Conservation (phyloP, 2,329 filamentous ascomycete genomes). For the Plectosphaerella cucumerina region DNA sequence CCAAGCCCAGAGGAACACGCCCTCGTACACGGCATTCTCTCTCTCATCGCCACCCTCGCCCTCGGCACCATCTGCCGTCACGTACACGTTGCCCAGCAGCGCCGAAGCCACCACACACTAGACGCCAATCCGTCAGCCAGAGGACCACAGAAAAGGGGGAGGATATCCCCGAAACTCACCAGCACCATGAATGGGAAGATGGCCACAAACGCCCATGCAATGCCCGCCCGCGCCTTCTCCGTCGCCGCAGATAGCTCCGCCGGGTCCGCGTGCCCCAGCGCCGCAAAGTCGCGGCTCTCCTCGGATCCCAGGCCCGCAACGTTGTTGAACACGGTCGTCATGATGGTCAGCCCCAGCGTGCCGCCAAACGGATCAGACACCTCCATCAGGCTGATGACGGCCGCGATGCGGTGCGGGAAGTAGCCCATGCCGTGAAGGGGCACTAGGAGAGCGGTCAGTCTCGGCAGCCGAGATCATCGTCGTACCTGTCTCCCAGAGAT, state of each 20-base stretch:
- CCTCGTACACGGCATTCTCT: constrained; percentile 20
- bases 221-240: constrained; percentile 45
- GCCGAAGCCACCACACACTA: constrained; percentile 21
- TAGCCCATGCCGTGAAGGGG: constrained; percentile 60
- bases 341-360: constrained; percentile 60
- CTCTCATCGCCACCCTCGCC: constrained; percentile 19
- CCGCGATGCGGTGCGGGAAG: constrained; percentile 53
- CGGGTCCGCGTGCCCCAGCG: constrained; percentile 27
- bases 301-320: constrained; percentile 20
- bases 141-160: not conserved
- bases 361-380: constrained; percentile 61
- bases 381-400: constrained; percentile 55
- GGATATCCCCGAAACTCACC: constrained; percentile 18
- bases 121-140: not conserved
- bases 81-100: constrained; percentile 27
- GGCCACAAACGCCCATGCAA: constrained; percentile 62
- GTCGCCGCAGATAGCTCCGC: constrained; percentile 31
- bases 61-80: constrained; percentile 18
- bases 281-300: constrained; percentile 25
- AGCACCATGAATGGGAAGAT: constrained; percentile 54
- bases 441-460: constrained; percentile 17
- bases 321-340: constrained; percentile 68
- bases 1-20: constrained; percentile 22
- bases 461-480: not conserved
- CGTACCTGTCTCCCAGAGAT: not conserved